Conservation (phyloP, 225 moss, liverwort and hornwort species). For the Thuidium tamariscinum region DNA sequence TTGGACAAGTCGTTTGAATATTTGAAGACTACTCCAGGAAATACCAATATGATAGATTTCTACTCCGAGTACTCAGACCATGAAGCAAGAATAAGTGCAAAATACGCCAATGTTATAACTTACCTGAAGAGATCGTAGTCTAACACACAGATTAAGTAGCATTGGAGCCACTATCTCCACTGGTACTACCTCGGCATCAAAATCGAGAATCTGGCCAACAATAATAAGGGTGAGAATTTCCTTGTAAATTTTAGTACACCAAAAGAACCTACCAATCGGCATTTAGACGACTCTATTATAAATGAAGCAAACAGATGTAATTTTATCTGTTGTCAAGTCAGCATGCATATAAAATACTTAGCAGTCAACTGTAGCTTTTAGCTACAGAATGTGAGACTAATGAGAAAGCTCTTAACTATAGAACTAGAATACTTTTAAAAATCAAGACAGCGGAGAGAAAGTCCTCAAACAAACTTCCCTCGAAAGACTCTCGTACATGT, state of each 20-base stretch:
- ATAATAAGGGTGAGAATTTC: neutral
- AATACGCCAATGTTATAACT: neutral
- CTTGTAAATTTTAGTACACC: neutral
- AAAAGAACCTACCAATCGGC: neutral
- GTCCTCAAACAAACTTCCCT: neutral
- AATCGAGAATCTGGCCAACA: conserved; percentile 58
- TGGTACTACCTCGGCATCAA: conserved; percentile 55
- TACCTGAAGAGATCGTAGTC: conserved; percentile 91
- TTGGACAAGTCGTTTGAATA: neutral
- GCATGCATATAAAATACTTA: neutral
- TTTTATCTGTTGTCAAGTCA: neutral
- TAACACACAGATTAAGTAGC: conserved; percentile 83
- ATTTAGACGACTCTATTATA: neutral
- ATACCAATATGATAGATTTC: neutral
- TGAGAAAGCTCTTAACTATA: neutral
- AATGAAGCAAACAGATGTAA: neutral
- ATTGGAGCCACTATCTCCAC: conserved; percentile 83
- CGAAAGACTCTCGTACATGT: neutral
- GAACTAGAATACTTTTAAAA: neutral
- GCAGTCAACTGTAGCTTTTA: neutral
- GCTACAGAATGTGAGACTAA: neutral
- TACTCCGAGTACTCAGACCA: neutral
- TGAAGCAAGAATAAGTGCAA: neutral
- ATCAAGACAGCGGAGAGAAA: neutral
- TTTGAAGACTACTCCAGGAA: neutral